Evolutionary conservation across 176 grass and related monocot species (phyloP), one percentile per base, ranked within the genome.

Genomic region (Carex myosuroides): DNA sequence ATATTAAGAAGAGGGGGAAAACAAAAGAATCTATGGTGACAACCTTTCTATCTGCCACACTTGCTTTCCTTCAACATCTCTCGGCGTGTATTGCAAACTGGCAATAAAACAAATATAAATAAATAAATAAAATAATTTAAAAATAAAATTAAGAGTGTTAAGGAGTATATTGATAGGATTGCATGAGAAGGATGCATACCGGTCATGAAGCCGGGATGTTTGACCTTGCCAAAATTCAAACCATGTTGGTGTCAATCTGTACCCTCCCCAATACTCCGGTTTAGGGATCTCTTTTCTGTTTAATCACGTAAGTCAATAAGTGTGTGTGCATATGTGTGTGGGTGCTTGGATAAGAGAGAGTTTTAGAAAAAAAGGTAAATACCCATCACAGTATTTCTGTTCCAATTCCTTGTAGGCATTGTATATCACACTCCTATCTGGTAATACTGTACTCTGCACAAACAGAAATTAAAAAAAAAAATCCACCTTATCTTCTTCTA

Each of bases 161-260:
- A 8, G 69, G 32, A 70, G 33, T 17, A n/a, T 12, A 35, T 61
- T 62, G 78, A 10, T 62, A 1, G 46, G 26, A 68, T 67, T 75
- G 60, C 22, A 9, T 60, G 22, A 39, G 35, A 55, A 58, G 0
- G 20, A 41, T 60, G 85, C 86, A 32, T 93, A 99, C 93, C 91
- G 80, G 80, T 95, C 96, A 89, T 99, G 96, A 18, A 99, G 77
- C 41, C 96, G 92, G 90, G 96, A 95, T 32, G 87, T 86, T 72
- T 99, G 96, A 26, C 96, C 93, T 95, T 99, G 93, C 96, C 96
- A 98, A 57, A 98, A 98, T 78, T 98, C 96, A 83, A 93, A 93
- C 80, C 66, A 79, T 11, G 29, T 85, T 83, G 92, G 93, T 81
- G 81, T 98, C 85, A 98, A 87, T 89, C 88, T 93, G 83, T 95